These are phyloP conservation scores for Pseudoscleropodium purum DNA, from an alignment of 225 moss, liverwort and hornwort genomes.

Conservation along the genomic window DNA sequence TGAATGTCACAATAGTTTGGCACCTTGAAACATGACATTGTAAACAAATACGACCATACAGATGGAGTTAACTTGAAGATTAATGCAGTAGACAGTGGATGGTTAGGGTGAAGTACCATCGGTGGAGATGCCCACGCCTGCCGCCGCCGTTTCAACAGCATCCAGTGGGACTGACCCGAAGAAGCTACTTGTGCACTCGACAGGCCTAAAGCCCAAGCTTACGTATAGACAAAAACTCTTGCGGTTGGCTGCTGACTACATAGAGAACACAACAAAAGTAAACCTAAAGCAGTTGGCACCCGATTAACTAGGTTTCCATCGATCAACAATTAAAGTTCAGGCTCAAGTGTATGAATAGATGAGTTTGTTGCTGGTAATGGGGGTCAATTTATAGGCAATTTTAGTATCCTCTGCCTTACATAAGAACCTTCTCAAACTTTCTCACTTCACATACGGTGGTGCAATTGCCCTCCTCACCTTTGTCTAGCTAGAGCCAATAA, in stretches of 20 bases:
- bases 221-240: constrained; percentile 7
- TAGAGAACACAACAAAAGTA: background rate
- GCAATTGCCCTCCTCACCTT: background rate
- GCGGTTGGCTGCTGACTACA: constrained; percentile 3
- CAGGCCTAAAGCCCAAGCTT: constrained; percentile 1
- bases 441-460: background rate
- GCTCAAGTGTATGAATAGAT: background rate
- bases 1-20: background rate
- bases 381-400: background rate
- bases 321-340: too few relatives aligned
- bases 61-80: background rate
- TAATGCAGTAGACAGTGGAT: background rate
- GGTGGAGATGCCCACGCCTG: background rate
- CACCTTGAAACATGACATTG: background rate
- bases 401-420: background rate
- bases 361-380: background rate
- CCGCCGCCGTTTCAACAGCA: background rate
- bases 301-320: background rate
- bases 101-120: background rate
- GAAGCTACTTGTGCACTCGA: constrained; percentile 4
- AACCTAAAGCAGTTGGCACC: background rate
- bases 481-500: background rate
- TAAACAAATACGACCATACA: background rate
- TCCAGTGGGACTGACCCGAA: background rate
- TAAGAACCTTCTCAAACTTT: background rate